Evolutionary conservation across 2,329 filamentous ascomycete species (phyloP).

Genomic region (Fusarium nurragi): DNA sequence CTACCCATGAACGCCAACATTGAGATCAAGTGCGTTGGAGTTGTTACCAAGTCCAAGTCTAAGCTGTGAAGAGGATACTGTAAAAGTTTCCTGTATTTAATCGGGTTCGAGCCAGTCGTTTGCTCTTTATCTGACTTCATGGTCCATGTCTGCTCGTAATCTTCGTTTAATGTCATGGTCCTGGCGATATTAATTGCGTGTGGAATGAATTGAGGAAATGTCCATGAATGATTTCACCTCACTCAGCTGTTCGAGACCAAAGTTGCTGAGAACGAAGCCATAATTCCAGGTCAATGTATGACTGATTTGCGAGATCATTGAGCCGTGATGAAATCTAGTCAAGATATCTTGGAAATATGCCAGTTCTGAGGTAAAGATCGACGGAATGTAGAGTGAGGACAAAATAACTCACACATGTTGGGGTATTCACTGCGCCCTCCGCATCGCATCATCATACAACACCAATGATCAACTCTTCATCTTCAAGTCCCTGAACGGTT

Average conservation of each 20-base stretch:
- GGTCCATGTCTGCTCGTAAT: background rate
- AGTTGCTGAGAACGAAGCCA: too few species aligned
- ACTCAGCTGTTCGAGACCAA: too few species aligned
- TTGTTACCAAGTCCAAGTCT: constrained; percentile 34
- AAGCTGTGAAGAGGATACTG: constrained; percentile 11
- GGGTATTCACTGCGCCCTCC: background rate
- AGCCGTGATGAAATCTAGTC: background rate
- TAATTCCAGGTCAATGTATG: background rate
- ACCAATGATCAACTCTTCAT: background rate
- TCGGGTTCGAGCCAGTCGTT: too few species aligned
- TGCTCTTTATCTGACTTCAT: background rate
- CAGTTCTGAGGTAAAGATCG: background rate
- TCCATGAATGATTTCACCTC: too few species aligned
- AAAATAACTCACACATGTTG: background rate
- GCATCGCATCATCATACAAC: background rate
- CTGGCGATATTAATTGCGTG: too few species aligned
- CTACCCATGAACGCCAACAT: constrained; percentile 45
- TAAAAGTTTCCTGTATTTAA: background rate
- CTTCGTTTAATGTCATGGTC: too few species aligned
- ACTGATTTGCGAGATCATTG: background rate
- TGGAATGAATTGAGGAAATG: too few species aligned
- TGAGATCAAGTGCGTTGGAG: constrained; percentile 46
- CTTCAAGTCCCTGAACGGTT: background rate
- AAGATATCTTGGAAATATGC: background rate
- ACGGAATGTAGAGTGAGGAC: background rate